Percentiles rank a stretch among this genome's conserved stretches.
These are phyloP conservation scores for Candida chilensis DNA, from an alignment of 805 yeast species.

Conservation along the genomic window DNA sequence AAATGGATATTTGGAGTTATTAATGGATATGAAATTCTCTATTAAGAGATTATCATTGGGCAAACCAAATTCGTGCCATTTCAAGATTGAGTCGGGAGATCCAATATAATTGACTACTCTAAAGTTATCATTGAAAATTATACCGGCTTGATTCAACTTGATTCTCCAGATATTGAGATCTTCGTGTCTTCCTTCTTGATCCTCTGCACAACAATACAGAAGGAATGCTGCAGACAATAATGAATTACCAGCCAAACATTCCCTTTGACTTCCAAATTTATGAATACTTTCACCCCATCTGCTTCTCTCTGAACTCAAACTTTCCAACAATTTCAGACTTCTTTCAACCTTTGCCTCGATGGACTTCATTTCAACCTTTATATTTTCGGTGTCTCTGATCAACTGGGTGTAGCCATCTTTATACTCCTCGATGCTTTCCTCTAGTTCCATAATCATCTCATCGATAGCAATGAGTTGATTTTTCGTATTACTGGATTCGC, in stretches of 20 bases:
- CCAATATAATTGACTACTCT: slow-evolving; percentile 25
- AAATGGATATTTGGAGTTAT: slow-evolving; percentile 35
- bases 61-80: slow-evolving; percentile 47
- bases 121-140: slow-evolving; percentile 27
- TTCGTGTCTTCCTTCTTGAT: slow-evolving; percentile 33
- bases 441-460: slow-evolving; percentile 73
- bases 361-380: slow-evolving; percentile 58
- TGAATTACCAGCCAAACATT: slow-evolving; percentile 52
- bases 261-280: slow-evolving; percentile 35
- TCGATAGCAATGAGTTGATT: slow-evolving; percentile 69
- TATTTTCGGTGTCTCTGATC: slow-evolving; percentile 72
- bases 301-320: slow-evolving; percentile 53
- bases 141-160: slow-evolving; percentile 19
- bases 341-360: slow-evolving; percentile 56
- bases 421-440: slow-evolving; percentile 56
- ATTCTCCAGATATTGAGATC: slow-evolving; percentile 24
- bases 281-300: slow-evolving; percentile 67
- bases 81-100: slow-evolving; percentile 24
- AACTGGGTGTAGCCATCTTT: slow-evolving; percentile 60
- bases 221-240: slow-evolving; percentile 53
- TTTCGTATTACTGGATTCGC: slow-evolving; percentile 48
- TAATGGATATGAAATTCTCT: slow-evolving; percentile 55
- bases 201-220: slow-evolving; percentile 51
- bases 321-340: slow-evolving; percentile 53
- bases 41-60: slow-evolving; percentile 50